These are phyloP conservation scores for Ascochyta viciae-villosae DNA, from an alignment of 2,329 filamentous ascomycete genomes.

Conservation along the genomic window DNA sequence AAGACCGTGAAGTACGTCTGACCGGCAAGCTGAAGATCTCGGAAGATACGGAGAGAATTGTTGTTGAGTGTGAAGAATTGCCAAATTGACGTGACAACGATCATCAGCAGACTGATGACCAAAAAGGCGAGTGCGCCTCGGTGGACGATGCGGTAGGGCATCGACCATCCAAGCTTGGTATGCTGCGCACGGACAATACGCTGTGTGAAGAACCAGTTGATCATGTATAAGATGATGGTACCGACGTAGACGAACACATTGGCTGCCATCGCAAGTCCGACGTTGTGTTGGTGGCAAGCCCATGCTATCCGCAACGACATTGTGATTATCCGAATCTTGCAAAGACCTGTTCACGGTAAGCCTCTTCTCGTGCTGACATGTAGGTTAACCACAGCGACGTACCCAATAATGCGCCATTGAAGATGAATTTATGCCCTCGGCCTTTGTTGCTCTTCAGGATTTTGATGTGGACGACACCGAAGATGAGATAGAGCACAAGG, in stretches of 20 bases:
- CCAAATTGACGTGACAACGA: slow-evolving; percentile 70
- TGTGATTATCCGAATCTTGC: slow-evolving; percentile 53
- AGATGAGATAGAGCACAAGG: slow-evolving; percentile 50
- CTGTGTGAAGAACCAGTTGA: slow-evolving; percentile 81
- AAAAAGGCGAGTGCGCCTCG: slow-evolving; percentile 61
- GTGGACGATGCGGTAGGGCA: slow-evolving; percentile 57
- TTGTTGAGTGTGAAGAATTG: slow-evolving; percentile 70
- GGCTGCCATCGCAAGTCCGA: slow-evolving; percentile 63
- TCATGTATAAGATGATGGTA: slow-evolving; percentile 76
- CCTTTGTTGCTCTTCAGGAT: slow-evolving; percentile 51
- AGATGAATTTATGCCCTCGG: slow-evolving; percentile 53
- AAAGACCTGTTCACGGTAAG: slow-evolving; percentile 48
- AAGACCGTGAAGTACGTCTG: slow-evolving; percentile 68
- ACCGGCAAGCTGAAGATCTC: slow-evolving; percentile 70
- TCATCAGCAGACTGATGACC: slow-evolving; percentile 67
- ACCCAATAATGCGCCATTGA: slow-evolving; percentile 53
- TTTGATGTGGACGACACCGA: slow-evolving; percentile 51
- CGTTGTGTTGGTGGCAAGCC: slow-evolving; percentile 47
- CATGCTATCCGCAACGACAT: slow-evolving; percentile 51
- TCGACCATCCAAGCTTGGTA: slow-evolving; percentile 73
- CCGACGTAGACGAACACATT: slow-evolving; percentile 76
- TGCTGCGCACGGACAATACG: slow-evolving; percentile 77
- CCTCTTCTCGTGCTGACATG: background rate
- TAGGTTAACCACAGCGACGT: slow-evolving; percentile 3
- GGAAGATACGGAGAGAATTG: slow-evolving; percentile 61